phyloP scores from a whole-genome alignment of 2,329 filamentous ascomycete genomes.

The Pseudogymnoascus sp. region DNA sequence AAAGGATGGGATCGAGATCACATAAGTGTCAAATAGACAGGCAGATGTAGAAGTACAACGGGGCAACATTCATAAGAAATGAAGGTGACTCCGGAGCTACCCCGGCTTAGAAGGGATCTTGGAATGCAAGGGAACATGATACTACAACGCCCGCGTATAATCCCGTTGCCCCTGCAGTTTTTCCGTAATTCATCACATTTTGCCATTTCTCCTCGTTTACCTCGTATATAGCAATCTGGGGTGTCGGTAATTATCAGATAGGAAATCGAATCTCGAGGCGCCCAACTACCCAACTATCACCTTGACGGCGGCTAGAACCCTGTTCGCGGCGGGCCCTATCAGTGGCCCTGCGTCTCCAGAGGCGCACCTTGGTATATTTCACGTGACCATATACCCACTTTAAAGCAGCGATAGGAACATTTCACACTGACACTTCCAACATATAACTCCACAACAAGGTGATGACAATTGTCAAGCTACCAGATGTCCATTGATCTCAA shows the following conservation, averaged over 20 bases:
- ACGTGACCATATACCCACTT: conserved; percentile 4
- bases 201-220: neutral
- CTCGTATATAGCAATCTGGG: neutral
- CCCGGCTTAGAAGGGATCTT: neutral
- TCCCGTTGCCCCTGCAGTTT: conserved; percentile 1
- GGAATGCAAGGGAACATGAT: conserved; percentile 2
- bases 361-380: neutral
- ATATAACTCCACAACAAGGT: conserved; percentile 5
- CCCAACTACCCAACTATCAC: neutral
- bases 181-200: neutral
- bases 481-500: conserved; percentile 95
- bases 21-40: neutral
- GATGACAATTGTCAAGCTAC: conserved; percentile 2
- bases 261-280: neutral
- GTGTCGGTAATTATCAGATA: conserved; percentile 1
- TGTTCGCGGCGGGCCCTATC: neutral
- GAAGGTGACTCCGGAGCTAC: neutral
- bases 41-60: neutral
- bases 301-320: neutral
- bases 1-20: neutral
- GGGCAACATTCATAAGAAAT: neutral
- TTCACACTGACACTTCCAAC: conserved; percentile 5
- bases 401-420: conserved; percentile 3
- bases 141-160: neutral
- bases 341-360: neutral